phyloP scores from a whole-genome alignment of 2,329 filamentous ascomycete genomes.

The Periconia sp. region DNA sequence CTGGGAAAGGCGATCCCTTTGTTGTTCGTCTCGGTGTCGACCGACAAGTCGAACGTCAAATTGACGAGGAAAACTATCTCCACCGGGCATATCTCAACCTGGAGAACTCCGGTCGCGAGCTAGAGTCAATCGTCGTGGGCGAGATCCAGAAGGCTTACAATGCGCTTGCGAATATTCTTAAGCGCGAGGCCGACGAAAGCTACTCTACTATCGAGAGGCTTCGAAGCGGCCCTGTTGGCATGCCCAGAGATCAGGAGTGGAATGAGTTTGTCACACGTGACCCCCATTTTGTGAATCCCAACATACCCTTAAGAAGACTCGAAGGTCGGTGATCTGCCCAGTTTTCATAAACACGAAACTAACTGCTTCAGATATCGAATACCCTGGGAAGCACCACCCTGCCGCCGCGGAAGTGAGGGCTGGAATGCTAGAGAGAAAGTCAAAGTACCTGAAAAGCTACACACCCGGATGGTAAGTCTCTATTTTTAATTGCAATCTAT shows the following conservation, averaged over 20 bases:
- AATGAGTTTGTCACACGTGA: conserved; percentile 76
- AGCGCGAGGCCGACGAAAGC: conserved; percentile 83
- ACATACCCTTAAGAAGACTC: conserved; percentile 72
- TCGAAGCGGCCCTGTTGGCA: conserved; percentile 80
- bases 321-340: conserved; percentile 46
- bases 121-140: conserved; percentile 94
- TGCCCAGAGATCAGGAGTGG: conserved; percentile 95
- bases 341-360: neutral
- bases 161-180: conserved; percentile 86
- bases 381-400: conserved; percentile 85
- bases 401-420: conserved; percentile 82
- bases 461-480: conserved; percentile 82
- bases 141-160: conserved; percentile 99
- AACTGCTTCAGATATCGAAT: conserved; percentile 70
- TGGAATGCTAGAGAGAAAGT: conserved; percentile 93
- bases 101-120: conserved; percentile 88
- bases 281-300: conserved; percentile 84
- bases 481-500: neutral
- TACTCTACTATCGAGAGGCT: conserved; percentile 79
- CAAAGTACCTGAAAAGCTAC: conserved; percentile 98
- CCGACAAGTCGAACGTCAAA: conserved; percentile 84
- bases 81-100: conserved; percentile 93
- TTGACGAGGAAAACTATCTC: conserved; percentile 96
- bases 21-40: conserved; percentile 84
- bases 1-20: conserved; percentile 90